Percentiles rank a stretch among this genome's conserved stretches.
Evolutionary conservation across 2,329 filamentous ascomycete species (phyloP).

Genomic region (Microdochium nivale): DNA sequence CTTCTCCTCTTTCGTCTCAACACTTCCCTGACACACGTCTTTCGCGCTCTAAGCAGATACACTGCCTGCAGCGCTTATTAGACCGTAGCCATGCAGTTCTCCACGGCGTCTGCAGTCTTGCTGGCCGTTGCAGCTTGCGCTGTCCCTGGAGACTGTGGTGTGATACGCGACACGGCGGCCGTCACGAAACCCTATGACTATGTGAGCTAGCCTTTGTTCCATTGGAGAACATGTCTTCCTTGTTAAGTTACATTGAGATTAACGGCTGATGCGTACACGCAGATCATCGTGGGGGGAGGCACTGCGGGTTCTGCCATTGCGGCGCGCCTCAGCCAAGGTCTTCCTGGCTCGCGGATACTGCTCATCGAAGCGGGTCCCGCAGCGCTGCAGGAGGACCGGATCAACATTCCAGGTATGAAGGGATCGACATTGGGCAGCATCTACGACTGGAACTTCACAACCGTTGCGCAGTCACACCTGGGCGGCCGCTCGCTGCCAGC

Average conservation of each 20-base stretch:
- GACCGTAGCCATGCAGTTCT: not conserved
- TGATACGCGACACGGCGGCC: not conserved
- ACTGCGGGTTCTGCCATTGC: not conserved
- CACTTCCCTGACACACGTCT: not conserved
- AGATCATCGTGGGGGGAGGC: slow-evolving; percentile 1
- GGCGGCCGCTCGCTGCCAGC: slow-evolving; percentile 27
- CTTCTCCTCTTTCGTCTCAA: not conserved
- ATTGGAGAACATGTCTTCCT: not conserved
- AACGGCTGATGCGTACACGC: not conserved
- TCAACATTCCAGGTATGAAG: slow-evolving; percentile 18
- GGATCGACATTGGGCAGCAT: slow-evolving; percentile 12
- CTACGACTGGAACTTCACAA: slow-evolving; percentile 31
- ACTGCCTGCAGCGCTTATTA: not conserved
- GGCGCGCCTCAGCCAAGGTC: slow-evolving; percentile 1
- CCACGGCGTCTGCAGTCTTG: not conserved
- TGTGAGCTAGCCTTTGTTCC: not conserved
- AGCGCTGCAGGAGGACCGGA: slow-evolving; percentile 12
- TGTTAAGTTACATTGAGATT: not conserved
- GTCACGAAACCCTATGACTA: not conserved
- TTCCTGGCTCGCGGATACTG: slow-evolving; percentile 14
- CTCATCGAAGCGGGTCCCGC: slow-evolving; percentile 21
- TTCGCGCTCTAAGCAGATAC: not conserved
- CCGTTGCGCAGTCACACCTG: slow-evolving; percentile 26
- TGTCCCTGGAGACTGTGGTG: not conserved
- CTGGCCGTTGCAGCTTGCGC: not conserved